phyloP scores from a whole-genome alignment of 78 protist species.

The Protostelium mycophagum region DNA sequence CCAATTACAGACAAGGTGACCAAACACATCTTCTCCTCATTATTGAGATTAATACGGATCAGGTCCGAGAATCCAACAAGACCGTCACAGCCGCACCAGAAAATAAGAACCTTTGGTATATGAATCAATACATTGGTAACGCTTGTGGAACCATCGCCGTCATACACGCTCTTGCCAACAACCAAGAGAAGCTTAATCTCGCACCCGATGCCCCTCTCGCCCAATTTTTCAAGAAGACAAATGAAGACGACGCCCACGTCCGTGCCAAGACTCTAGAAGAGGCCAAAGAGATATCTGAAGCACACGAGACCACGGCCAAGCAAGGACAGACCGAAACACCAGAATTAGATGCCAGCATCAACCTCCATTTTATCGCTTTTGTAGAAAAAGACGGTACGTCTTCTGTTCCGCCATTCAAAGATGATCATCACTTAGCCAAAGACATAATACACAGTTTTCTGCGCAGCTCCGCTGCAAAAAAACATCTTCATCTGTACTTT shows the following conservation, averaged over 20 bases:
- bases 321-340: conserved; percentile 73
- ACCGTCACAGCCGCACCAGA: conserved; percentile 22
- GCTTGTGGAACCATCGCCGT: conserved; percentile 95
- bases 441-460: background rate
- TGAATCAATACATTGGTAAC: conserved; percentile 83
- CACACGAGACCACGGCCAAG: conserved; percentile 40
- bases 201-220: conserved; percentile 37
- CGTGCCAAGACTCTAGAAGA: conserved; percentile 51
- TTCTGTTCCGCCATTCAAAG: background rate
- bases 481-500: conserved; percentile 3
- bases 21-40: background rate
- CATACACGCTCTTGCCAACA: conserved; percentile 79
- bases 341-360: conserved; percentile 65
- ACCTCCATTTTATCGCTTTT: conserved; percentile 85
- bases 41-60: background rate
- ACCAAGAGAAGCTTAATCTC: conserved; percentile 29
- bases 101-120: conserved; percentile 38
- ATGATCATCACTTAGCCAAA: background rate
- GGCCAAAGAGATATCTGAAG: conserved; percentile 30
- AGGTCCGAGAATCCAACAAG: conserved; percentile 23
- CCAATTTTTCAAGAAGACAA: conserved; percentile 38
- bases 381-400: conserved; percentile 42
- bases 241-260: conserved; percentile 35
- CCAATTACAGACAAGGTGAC: conserved; percentile 69
- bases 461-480: background rate